Evolutionary conservation across 2,329 filamentous ascomycete species (phyloP).

Genomic region (Hirsutella thompsonii): DNA sequence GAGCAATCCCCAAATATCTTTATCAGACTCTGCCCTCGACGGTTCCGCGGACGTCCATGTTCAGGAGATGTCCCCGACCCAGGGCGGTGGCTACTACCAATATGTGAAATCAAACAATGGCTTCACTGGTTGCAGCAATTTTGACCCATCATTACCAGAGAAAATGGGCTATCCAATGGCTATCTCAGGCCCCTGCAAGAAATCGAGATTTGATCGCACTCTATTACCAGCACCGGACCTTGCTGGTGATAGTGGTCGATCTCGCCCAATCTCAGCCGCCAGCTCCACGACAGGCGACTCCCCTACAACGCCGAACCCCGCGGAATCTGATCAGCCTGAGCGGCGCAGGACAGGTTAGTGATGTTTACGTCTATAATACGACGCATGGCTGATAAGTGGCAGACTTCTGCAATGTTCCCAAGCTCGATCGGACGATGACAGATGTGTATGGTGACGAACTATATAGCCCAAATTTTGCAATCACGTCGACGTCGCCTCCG

Average conservation of each 20-base stretch:
- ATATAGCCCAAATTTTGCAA: constrained; percentile 57
- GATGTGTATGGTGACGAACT: constrained; percentile 77
- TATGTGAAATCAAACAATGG: constrained; percentile 29
- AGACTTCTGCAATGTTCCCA: constrained; percentile 48
- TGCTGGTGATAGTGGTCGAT: constrained; percentile 25
- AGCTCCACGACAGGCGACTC: constrained; percentile 46
- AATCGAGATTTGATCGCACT: constrained; percentile 25
- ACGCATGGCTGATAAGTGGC: constrained; percentile 25
- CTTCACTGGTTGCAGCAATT: constrained; percentile 29
- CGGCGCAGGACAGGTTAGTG: constrained; percentile 42
- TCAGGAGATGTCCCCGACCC: constrained; percentile 9
- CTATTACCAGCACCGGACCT: constrained; percentile 34
- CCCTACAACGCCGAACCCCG: constrained; percentile 40
- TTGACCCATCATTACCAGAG: constrained; percentile 23
- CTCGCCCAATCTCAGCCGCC: constrained; percentile 42
- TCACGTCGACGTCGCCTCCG: constrained; percentile 41
- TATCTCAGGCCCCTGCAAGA: constrained; percentile 21
- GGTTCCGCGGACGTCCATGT: constrained; percentile 28
- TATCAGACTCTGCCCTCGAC: constrained; percentile 35
- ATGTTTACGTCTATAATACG: too few species aligned
- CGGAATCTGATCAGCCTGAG: constrained; percentile 34
- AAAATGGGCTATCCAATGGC: constrained; percentile 26
- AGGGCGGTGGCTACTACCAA: constrained; percentile 29
- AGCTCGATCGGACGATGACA: constrained; percentile 75
- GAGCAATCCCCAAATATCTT: constrained; percentile 41